These are phyloP conservation scores for Syncephalastrum racemosum DNA, from an alignment of 371 early-diverging fungal species.

Conservation along the genomic window DNA sequence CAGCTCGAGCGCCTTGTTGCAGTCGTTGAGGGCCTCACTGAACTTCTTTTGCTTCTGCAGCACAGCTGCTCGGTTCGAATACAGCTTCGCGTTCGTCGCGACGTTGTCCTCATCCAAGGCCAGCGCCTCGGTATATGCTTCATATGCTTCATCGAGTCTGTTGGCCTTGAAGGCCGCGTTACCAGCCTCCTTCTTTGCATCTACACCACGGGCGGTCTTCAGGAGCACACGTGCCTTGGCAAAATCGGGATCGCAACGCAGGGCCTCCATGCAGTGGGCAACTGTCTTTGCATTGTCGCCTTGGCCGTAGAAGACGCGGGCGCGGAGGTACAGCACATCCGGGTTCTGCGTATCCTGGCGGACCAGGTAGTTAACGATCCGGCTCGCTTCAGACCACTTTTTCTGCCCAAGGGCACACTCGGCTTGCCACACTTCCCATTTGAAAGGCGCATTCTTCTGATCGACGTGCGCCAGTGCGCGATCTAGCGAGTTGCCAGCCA, in stretches of 20 bases:
- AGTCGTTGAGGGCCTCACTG: slow-evolving; percentile 65
- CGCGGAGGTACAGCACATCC: slow-evolving; percentile 74
- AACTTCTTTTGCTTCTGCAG: slow-evolving; percentile 60
- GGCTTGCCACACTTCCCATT: slow-evolving; percentile 74
- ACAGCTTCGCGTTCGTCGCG: slow-evolving; percentile 68
- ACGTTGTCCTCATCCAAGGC: slow-evolving; percentile 70
- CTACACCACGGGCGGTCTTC: slow-evolving; percentile 63
- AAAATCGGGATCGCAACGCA: slow-evolving; percentile 82
- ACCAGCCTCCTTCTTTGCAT: slow-evolving; percentile 69
- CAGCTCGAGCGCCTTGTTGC: slow-evolving; percentile 67
- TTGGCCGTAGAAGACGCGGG: slow-evolving; percentile 72
- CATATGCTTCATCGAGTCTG: slow-evolving; percentile 63
- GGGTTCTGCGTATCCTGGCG: slow-evolving; percentile 68
- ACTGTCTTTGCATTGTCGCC: slow-evolving; percentile 64
- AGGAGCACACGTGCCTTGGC: slow-evolving; percentile 64
- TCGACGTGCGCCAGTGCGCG: slow-evolving; percentile 64
- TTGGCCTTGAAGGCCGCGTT: slow-evolving; percentile 74
- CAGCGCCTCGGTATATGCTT: slow-evolving; percentile 70
- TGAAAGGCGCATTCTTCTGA: slow-evolving; percentile 49
- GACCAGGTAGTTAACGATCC: slow-evolving; percentile 57
- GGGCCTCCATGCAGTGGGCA: slow-evolving; percentile 66
- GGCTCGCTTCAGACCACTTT: slow-evolving; percentile 69
- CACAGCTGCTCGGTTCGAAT: slow-evolving; percentile 80
- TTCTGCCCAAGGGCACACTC: slow-evolving; percentile 70
- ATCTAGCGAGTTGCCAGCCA: slow-evolving; percentile 66